Base-by-base conservation (phyloP, 2,329 filamentous ascomycete species). In the Aspergillus nomiae region DNA sequence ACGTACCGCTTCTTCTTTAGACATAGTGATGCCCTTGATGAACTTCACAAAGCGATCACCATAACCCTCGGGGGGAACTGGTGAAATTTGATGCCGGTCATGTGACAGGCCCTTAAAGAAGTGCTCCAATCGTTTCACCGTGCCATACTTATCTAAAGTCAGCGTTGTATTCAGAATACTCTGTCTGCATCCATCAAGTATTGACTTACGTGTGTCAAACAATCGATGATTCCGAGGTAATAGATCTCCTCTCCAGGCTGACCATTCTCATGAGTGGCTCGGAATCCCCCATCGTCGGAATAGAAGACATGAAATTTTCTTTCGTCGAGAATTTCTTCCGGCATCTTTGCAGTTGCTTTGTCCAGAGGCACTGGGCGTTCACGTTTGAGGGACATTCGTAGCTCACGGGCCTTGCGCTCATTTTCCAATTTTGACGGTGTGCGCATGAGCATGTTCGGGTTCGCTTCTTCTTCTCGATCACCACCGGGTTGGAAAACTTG, bases 221-320 rank as follows among this genome's bases (percentile, higher is more conserved):
- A 99, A 79, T 99, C 95, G 77, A 99, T 99, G 71, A 99, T 96
- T 41, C 95, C 96, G 9, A 99, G 87, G 76, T 99, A 99, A 79
- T 99, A 99, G 48, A 99, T 93, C 79, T 97, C 92, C 60, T 97
- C 92, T 2, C 90, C 94, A 1, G 91, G 88, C 19, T 83, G 81
- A 66, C 96, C 90, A 77, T 97, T 89, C 77, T 97, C 93, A 74
- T 97, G 93, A 1, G 95, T 98, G 14, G 95, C 94, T 69, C 90
- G 86, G 78, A 97, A 93, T 3, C 95, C 95, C 56, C 95, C 95
- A 74, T 98, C 94, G 69, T 98, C 94, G 63, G 90, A 88, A 76
- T 97, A 97, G 77, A 98, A 99, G 68, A 94, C 88, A 69, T 93
- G 90, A 58, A 90, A 89, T 69, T 86, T 89, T 65, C 90, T 86